These are phyloP conservation scores for Zostera marina DNA, from an alignment of 116 monocot species.

Conservation along the genomic window DNA sequence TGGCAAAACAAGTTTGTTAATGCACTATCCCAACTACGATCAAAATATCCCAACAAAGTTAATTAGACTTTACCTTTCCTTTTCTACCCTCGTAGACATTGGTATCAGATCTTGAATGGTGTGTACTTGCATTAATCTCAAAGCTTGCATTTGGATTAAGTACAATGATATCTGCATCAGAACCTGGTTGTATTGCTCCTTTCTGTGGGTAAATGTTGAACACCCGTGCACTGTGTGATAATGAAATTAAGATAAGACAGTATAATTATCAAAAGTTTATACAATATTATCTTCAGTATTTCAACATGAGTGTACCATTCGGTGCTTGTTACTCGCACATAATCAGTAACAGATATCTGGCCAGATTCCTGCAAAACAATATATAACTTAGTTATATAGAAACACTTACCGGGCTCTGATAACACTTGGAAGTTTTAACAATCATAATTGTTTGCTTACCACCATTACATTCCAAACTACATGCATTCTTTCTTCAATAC, in stretches of 20 bases:
- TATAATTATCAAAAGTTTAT: background rate
- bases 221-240: conserved; percentile 57
- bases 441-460: conserved; percentile 32
- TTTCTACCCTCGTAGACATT: conserved; percentile 84
- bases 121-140: conserved; percentile 41
- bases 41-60: no score
- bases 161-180: conserved; percentile 95
- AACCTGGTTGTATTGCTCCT: conserved; percentile 86
- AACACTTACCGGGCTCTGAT: background rate
- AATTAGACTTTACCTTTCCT: conserved; percentile 55
- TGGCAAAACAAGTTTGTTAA: background rate
- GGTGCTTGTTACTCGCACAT: conserved; percentile 83
- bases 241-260: background rate
- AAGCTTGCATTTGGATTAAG: conserved; percentile 81
- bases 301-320: conserved; percentile 46
- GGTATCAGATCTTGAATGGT: conserved; percentile 87
- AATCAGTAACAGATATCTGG: conserved; percentile 72
- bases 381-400: background rate
- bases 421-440: background rate
- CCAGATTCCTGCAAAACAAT: conserved; percentile 65
- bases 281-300: no score
- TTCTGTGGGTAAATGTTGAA: conserved; percentile 95
- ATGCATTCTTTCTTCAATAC: conserved; percentile 98
- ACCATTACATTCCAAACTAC: conserved; percentile 92
- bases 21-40: background rate